phyloP scores from a whole-genome alignment of 1,284 basidiomycete species.

The Limonomyces culmigenus region DNA sequence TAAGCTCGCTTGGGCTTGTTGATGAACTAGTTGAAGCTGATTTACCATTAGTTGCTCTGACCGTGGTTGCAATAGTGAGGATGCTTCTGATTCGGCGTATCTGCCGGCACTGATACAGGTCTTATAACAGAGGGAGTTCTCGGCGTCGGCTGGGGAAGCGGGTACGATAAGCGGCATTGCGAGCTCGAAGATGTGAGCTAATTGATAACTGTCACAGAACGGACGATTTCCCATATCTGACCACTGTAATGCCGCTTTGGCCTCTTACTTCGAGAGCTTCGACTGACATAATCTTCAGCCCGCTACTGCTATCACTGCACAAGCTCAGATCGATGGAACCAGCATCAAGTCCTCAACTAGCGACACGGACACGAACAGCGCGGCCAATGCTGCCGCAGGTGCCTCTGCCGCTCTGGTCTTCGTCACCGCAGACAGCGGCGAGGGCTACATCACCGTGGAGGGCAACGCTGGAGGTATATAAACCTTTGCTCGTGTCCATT shows the following conservation, averaged over 20 bases:
- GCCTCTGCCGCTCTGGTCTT: constrained; percentile 50
- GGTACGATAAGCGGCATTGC: constrained; percentile 14
- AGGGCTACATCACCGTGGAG: constrained; percentile 39
- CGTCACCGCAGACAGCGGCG: constrained; percentile 32
- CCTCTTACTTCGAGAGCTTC: constrained; percentile 11
- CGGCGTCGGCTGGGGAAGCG: too few species aligned
- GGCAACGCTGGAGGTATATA: constrained; percentile 30
- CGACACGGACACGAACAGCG: constrained; percentile 34
- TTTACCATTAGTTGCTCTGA: too few species aligned
- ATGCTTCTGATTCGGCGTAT: too few species aligned
- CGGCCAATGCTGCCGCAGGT: constrained; percentile 23
- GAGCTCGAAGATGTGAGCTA: constrained; percentile 2
- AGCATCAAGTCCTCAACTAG: constrained; percentile 35
- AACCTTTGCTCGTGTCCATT: background rate
- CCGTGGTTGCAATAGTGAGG: too few species aligned
- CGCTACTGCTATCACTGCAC: constrained; percentile 29
- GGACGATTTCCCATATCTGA: constrained; percentile 9
- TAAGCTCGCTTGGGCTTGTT: too few species aligned
- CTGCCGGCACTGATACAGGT: too few species aligned
- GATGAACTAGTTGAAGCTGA: too few species aligned
- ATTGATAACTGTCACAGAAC: constrained; percentile 10
- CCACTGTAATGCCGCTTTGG: constrained; percentile 7
- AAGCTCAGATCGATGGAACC: constrained; percentile 20
- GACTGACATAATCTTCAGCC: constrained; percentile 12
- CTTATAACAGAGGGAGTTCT: too few species aligned